Conservation (phyloP, 257 asterid genomes). For the Petrea volubilis region DNA sequence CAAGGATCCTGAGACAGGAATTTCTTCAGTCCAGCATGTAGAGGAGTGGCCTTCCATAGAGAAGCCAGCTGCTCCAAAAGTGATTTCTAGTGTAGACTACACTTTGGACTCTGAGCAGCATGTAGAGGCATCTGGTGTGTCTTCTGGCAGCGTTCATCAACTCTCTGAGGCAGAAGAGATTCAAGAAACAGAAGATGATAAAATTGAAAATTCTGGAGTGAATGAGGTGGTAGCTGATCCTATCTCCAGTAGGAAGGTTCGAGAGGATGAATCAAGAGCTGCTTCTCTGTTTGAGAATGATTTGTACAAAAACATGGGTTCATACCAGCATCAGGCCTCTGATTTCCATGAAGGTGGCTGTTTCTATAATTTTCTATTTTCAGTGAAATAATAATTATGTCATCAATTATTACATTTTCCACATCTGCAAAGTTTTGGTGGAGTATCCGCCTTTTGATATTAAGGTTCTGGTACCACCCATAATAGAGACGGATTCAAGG, state of each 20-base stretch:
- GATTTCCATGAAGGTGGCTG: conserved; percentile 54
- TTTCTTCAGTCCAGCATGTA: conserved; percentile 44
- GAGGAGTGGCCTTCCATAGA: conserved; percentile 93
- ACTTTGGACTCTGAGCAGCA: conserved; percentile 48
- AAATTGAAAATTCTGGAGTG: conserved; percentile 43
- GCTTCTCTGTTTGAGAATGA: conserved; percentile 58
- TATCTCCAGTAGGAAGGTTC: conserved; percentile 43
- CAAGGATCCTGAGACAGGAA: conserved; percentile 37
- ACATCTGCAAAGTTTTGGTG: neutral
- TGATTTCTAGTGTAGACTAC: conserved; percentile 37
- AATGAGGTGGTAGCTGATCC: conserved; percentile 47
- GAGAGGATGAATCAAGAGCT: conserved; percentile 58
- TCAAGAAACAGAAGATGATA: conserved; percentile 45
- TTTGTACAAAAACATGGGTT: conserved; percentile 42
- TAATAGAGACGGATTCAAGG: neutral
- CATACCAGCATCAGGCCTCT: conserved; percentile 57
- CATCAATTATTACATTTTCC: neutral
- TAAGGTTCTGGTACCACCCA: neutral
- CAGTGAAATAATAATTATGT: neutral
- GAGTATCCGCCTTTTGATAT: neutral
- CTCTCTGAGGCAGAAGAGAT: conserved; percentile 49
- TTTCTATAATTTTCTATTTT: neutral
- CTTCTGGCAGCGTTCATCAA: conserved; percentile 39
- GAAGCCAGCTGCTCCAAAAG: conserved; percentile 52
- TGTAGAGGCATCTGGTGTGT: conserved; percentile 41